Evolutionary conservation across 108 stramenopile species (phyloP).

Genomic region (Aureococcus anophagefferens): DNA sequence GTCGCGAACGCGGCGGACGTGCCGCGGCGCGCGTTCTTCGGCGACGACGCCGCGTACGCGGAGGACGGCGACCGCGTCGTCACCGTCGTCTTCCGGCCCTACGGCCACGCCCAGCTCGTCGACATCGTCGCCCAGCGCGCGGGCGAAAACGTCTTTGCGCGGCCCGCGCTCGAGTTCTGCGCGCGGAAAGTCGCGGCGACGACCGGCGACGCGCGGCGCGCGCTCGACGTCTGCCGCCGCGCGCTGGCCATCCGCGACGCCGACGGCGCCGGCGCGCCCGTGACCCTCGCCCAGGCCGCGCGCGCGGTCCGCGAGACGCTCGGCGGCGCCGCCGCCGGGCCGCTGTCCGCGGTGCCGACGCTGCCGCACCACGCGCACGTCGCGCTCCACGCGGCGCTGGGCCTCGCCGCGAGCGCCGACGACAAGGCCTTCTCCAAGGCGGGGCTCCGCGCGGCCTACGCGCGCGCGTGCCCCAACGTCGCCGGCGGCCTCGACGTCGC

Average conservation of each 20-base stretch:
- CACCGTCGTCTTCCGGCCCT: conserved; percentile 7
- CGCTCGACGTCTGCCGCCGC: neutral
- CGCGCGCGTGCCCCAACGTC: no score
- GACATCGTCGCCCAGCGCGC: neutral
- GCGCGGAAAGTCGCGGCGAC: conserved; percentile 12
- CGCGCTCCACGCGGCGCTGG: no score
- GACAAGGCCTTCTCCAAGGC: no score
- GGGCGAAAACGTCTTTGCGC: neutral
- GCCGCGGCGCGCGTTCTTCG: neutral
- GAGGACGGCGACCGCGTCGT: neutral
- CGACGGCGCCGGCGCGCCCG: no score
- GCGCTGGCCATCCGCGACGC: neutral
- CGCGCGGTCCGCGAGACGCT: no score
- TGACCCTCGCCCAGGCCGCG: no score
- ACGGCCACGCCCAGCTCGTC: conserved; percentile 1
- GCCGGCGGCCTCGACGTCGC: no score
- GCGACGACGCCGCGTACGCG: neutral
- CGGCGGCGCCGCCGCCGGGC: no score
- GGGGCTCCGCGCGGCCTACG: no score
- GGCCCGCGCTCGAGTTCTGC: conserved; percentile 3
- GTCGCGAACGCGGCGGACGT: conserved; percentile 7
- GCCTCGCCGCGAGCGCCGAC: no score
- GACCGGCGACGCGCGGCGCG: neutral
- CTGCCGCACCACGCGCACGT: no score
- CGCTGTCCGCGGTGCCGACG: no score